Evolutionary conservation across 805 yeast genomes (phyloP).

Genomic region (Candida stauntonica): DNA sequence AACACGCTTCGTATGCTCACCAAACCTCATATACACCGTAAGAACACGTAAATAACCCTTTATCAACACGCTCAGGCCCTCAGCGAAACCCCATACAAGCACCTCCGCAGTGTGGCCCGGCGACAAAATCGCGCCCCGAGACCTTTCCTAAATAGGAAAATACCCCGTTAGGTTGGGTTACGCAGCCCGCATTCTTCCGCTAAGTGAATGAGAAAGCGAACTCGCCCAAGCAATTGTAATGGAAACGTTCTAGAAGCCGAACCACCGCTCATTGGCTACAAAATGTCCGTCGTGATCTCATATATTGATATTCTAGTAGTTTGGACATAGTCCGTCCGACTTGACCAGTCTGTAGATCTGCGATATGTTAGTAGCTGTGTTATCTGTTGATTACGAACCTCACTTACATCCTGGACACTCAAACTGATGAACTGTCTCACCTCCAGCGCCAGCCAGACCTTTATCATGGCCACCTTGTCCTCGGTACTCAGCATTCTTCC

Average conservation of each 20-base stretch:
- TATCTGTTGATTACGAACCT: neutral
- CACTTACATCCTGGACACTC: conserved; percentile 71
- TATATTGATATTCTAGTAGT: too few relatives aligned
- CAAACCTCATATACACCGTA: too few relatives aligned
- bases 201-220: conserved; percentile 26
- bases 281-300: too few relatives aligned
- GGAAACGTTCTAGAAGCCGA: too few relatives aligned
- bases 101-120: too few relatives aligned
- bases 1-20: too few relatives aligned
- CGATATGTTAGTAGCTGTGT: conserved; percentile 9
- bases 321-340: conserved; percentile 64
- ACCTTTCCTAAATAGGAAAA: neutral
- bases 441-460: conserved; percentile 89
- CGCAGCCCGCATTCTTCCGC: conserved; percentile 6
- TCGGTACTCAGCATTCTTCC: conserved; percentile 53
- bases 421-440: conserved; percentile 82
- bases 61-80: neutral
- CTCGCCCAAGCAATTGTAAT: neutral
- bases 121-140: too few relatives aligned
- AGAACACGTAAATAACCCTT: neutral
- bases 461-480: conserved; percentile 75
- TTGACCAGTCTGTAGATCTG: conserved; percentile 51
- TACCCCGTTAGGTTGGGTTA: neutral
- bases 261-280: too few relatives aligned
- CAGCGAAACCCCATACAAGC: neutral